These are phyloP conservation scores for Fusarium coicis DNA, from an alignment of 2,329 filamentous ascomycete genomes.

Conservation along the genomic window DNA sequence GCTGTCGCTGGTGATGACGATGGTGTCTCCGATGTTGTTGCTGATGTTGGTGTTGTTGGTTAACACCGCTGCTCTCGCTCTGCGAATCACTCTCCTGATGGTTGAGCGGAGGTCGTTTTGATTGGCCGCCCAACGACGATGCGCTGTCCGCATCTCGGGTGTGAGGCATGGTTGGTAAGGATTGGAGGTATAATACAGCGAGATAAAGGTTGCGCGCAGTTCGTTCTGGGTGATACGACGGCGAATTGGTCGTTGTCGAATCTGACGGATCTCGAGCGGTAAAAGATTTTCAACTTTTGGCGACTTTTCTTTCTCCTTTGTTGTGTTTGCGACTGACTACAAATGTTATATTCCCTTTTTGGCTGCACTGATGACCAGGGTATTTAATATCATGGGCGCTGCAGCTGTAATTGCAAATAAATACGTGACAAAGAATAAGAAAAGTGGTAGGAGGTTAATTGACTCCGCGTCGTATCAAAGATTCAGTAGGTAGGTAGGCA, in stretches of 20 bases:
- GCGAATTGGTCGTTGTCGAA: slow-evolving; percentile 13
- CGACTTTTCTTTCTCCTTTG: slow-evolving; percentile 9
- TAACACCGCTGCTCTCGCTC: slow-evolving; percentile 45
- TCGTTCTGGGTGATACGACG: neutral
- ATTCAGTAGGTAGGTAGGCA: neutral
- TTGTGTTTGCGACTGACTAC: slow-evolving; percentile 27
- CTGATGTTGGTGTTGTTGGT: slow-evolving; percentile 48
- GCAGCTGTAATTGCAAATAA: slow-evolving; percentile 8
- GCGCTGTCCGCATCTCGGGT: slow-evolving; percentile 61
- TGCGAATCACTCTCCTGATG: slow-evolving; percentile 52
- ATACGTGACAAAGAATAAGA: neutral
- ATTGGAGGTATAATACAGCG: slow-evolving; percentile 20
- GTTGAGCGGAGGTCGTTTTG: slow-evolving; percentile 60
- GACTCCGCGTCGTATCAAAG: neutral
- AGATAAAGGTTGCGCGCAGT: slow-evolving; percentile 16
- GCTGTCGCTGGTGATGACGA: slow-evolving; percentile 50
- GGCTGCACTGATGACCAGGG: slow-evolving; percentile 24
- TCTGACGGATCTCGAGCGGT: neutral
- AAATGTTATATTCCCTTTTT: slow-evolving; percentile 32
- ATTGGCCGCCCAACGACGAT: slow-evolving; percentile 62
- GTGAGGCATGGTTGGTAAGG: slow-evolving; percentile 52
- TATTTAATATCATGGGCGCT: slow-evolving; percentile 34
- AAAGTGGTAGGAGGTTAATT: slow-evolving; percentile 16
- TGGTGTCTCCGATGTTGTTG: slow-evolving; percentile 47
- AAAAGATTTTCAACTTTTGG: slow-evolving; percentile 2